Conservation (phyloP, 2,329 filamentous ascomycete species). For the Albifimbria verrucaria region DNA sequence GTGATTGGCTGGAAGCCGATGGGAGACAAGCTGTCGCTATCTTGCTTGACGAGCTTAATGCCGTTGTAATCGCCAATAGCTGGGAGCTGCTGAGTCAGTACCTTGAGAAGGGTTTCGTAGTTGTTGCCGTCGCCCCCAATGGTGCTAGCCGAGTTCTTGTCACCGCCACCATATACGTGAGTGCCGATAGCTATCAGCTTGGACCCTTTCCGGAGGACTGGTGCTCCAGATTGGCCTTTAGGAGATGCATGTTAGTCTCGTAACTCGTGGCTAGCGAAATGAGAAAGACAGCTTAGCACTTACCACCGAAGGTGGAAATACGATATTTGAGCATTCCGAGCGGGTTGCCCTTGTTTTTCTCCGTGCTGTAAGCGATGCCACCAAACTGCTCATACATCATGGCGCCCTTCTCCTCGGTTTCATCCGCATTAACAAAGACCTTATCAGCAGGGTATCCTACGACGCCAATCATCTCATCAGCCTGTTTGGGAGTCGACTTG, state of each 20-base stretch:
- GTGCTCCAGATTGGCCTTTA: conserved; percentile 24
- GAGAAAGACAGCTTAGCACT: neutral
- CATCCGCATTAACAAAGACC: conserved; percentile 7
- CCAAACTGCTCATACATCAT: conserved; percentile 29
- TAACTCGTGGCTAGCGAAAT: neutral
- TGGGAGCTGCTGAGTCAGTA: conserved; percentile 5
- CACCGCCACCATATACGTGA: conserved; percentile 22
- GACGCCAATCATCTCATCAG: conserved; percentile 18
- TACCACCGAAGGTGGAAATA: conserved; percentile 25
- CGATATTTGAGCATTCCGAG: conserved; percentile 24
- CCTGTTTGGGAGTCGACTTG: conserved; percentile 9
- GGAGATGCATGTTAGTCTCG: neutral
- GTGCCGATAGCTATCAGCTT: conserved; percentile 19
- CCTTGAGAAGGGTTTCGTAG: conserved; percentile 13
- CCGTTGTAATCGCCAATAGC: neutral
- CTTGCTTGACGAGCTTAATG: neutral
- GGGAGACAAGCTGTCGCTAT: neutral
- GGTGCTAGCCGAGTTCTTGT: conserved; percentile 21
- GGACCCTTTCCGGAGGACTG: conserved; percentile 15
- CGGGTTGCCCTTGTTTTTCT: conserved; percentile 8
- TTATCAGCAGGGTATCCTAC: conserved; percentile 31
- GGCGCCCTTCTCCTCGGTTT: conserved; percentile 20
- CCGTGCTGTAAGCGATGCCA: conserved; percentile 18
- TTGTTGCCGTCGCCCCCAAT: conserved; percentile 19
- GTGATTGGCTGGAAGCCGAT: neutral